Conservation (phyloP, 352 stramenopile genomes). For the Phytophthora palmivora region DNA sequence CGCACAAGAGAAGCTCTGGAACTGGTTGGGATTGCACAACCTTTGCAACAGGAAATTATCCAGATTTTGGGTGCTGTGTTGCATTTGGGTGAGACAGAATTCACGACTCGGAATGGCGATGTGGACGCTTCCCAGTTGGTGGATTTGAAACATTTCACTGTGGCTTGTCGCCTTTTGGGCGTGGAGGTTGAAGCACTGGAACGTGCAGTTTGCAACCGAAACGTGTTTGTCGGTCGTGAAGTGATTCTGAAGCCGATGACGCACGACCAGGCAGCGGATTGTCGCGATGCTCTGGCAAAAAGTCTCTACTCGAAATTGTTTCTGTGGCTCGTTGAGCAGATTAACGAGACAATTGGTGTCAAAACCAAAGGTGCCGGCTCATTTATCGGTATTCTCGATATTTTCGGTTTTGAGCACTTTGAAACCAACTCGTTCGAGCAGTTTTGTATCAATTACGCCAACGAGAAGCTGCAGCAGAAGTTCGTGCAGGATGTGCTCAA, state of each 20-base stretch:
- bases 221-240: conserved; percentile 85
- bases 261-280: conserved; percentile 80
- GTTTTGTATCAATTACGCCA: conserved; percentile 95
- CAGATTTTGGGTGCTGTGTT: conserved; percentile 91
- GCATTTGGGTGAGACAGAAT: conserved; percentile 93
- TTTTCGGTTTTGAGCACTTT: conserved; percentile 95
- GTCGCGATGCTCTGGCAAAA: conserved; percentile 95
- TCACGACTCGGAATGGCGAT: conserved; percentile 79
- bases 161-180: conserved; percentile 64
- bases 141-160: conserved; percentile 62
- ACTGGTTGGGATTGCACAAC: conserved; percentile 87
- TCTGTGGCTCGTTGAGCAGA: conserved; percentile 94
- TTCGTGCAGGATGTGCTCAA: conserved; percentile 94
- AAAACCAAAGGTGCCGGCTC: conserved; percentile 50
- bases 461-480: conserved; percentile 93
- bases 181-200: conserved; percentile 66
- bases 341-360: conserved; percentile 92
- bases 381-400: conserved; percentile 94
- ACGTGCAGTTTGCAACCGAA: conserved; percentile 77
- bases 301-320: conserved; percentile 96
- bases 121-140: conserved; percentile 78
- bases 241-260: conserved; percentile 87
- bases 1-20: conserved; percentile 87
- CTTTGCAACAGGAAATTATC: conserved; percentile 89
- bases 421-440: conserved; percentile 93